phyloP scores from a whole-genome alignment of 306 rosid species.

The Nissolia schottii region DNA sequence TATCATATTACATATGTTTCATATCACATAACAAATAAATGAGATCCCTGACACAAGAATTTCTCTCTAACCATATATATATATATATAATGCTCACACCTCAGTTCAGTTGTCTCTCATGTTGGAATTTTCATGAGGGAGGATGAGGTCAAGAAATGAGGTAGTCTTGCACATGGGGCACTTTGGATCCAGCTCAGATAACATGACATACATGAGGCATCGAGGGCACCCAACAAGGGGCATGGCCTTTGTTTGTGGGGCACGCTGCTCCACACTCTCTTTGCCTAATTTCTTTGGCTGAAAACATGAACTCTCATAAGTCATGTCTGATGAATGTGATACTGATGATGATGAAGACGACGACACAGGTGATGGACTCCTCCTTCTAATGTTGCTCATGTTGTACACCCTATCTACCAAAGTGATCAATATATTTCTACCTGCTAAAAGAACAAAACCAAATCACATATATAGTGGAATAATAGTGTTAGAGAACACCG shows the following conservation, averaged over 20 bases:
- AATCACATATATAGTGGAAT: too few relatives aligned
- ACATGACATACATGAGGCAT: conserved; percentile 54
- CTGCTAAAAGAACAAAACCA: too few relatives aligned
- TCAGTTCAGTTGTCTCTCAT: not conserved
- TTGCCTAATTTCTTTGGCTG: conserved; percentile 17
- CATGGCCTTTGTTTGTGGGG: conserved; percentile 23
- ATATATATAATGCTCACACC: not conserved
- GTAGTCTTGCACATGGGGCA: conserved; percentile 53
- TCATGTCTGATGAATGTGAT: conserved; percentile 13
- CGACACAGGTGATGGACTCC: not conserved
- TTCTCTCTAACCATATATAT: too few relatives aligned
- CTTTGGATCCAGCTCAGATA: conserved; percentile 31
- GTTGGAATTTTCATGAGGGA: not conserved
- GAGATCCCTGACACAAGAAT: too few relatives aligned
- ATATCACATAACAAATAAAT: too few relatives aligned
- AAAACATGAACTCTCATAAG: conserved; percentile 24
- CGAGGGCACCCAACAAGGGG: conserved; percentile 42
- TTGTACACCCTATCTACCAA: not conserved
- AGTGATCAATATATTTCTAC: not conserved
- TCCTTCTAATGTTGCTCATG: conserved; percentile 3
- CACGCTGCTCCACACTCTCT: not conserved
- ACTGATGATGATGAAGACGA: not conserved
- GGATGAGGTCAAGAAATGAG: conserved; percentile 39
- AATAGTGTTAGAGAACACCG: too few relatives aligned
- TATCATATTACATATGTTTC: too few relatives aligned